phyloP scores from a whole-genome alignment of 1,284 basidiomycete genomes.

The Chondrostereum purpureum region DNA sequence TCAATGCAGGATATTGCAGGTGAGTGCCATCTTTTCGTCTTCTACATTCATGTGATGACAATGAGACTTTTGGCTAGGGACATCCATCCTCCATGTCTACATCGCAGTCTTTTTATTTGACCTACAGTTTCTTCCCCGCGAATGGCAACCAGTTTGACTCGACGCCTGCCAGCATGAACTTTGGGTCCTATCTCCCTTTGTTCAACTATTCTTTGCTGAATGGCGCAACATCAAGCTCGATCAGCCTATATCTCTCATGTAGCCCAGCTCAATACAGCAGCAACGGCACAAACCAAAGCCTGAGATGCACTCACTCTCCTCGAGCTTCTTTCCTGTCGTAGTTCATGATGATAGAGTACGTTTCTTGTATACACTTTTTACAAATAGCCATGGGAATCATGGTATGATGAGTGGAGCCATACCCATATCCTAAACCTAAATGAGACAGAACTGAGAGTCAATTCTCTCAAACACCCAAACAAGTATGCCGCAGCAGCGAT shows the following conservation, averaged over 20 bases:
- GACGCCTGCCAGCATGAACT: constrained; percentile 47
- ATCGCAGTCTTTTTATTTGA: constrained; percentile 30
- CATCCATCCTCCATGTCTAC: constrained; percentile 31
- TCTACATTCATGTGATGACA: too few species aligned
- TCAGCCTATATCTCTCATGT: constrained; percentile 20
- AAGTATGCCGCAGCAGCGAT: too few species aligned
- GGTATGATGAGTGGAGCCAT: too few species aligned
- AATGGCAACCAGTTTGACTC: constrained; percentile 30
- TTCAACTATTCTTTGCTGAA: constrained; percentile 71
- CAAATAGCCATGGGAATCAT: too few species aligned
- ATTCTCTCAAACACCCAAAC: too few species aligned
- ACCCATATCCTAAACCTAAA: too few species aligned
- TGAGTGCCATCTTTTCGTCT: constrained; percentile 22
- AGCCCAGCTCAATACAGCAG: too few species aligned
- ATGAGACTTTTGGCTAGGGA: constrained; percentile 19
- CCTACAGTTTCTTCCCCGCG: constrained; percentile 31
- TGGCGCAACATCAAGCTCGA: constrained; percentile 49
- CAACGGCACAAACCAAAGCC: constrained; percentile 20
- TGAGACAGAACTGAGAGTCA: too few species aligned
- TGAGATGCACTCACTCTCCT: constrained; percentile 18
- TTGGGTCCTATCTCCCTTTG: constrained; percentile 51
- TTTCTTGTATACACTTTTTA: too few species aligned
- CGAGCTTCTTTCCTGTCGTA: constrained; percentile 16
- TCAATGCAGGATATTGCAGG: constrained; percentile 36
- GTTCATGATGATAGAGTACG: constrained; percentile 37